Percentiles rank a stretch among this genome's conserved stretches.
phyloP scores from a whole-genome alignment of 208 protist genomes.

The Trichomonas gallinae region DNA sequence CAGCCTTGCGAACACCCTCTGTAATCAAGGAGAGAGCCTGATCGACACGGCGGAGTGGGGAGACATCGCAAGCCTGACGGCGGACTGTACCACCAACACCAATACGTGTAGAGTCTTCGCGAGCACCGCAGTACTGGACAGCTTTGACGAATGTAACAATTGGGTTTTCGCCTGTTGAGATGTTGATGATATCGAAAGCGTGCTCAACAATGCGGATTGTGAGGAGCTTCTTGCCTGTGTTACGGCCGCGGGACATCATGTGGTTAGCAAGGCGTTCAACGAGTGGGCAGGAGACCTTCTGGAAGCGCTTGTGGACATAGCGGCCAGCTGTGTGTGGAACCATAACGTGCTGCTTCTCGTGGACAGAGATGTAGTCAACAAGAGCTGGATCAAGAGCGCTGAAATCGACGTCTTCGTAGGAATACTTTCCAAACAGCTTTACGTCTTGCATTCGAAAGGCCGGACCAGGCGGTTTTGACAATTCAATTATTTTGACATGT shows the following conservation, averaged over 20 bases:
- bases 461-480: background rate
- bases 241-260: conserved; percentile 61
- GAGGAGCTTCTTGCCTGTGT: conserved; percentile 99
- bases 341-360: conserved; percentile 62
- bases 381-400: conserved; percentile 52
- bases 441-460: conserved; percentile 38
- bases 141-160: conserved; percentile 78
- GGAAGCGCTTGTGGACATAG: conserved; percentile 91
- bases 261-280: conserved; percentile 62
- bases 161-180: conserved; percentile 95
- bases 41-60: conserved; percentile 97
- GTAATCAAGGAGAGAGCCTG: conserved; percentile 53
- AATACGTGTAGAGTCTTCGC: conserved; percentile 99
- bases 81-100: conserved; percentile 95
- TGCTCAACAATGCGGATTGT: conserved; percentile 91
- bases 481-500: background rate
- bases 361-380: conserved; percentile 86
- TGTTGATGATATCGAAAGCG: conserved; percentile 95
- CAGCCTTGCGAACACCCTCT: conserved; percentile 80
- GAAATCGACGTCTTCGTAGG: conserved; percentile 46
- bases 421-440: conserved; percentile 57
- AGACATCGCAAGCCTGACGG: conserved; percentile 98
- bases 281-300: conserved; percentile 87
- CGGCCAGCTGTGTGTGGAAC: conserved; percentile 92
- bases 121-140: conserved; percentile 87